Percentiles rank a stretch among this genome's conserved stretches.
Conservation (phyloP, 2,329 filamentous ascomycete genomes). For the Phyllosticta citrichinensis region DNA sequence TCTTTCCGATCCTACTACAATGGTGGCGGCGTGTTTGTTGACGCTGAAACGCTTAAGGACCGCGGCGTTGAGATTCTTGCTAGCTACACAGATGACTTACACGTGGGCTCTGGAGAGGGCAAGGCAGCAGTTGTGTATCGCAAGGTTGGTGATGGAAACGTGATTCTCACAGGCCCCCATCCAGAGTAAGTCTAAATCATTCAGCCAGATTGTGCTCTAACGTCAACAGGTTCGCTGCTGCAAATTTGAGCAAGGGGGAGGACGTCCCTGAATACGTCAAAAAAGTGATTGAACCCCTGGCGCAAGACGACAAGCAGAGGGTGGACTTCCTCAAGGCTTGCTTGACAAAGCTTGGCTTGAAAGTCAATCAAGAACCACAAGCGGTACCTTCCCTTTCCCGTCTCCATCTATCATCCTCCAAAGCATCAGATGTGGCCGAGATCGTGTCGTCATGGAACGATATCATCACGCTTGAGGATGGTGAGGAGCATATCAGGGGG, state of each 20-base stretch:
- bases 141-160: slow-evolving; percentile 69
- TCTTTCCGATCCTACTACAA: slow-evolving; percentile 79
- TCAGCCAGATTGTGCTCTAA: slow-evolving; percentile 4
- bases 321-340: slow-evolving; percentile 69
- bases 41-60: slow-evolving; percentile 52
- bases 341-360: slow-evolving; percentile 70
- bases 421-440: slow-evolving; percentile 54
- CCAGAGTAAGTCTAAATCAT: slow-evolving; percentile 58
- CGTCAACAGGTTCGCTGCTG: slow-evolving; percentile 61
- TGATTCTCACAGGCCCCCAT: slow-evolving; percentile 76
- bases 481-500: slow-evolving; percentile 63
- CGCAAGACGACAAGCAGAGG: slow-evolving; percentile 59
- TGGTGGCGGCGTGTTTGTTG: slow-evolving; percentile 86
- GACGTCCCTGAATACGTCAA: slow-evolving; percentile 59
- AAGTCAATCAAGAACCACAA: slow-evolving; percentile 58
- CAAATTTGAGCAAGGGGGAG: slow-evolving; percentile 61
- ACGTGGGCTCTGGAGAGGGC: slow-evolving; percentile 64
- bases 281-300: slow-evolving; percentile 56
- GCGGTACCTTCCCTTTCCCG: slow-evolving; percentile 69
- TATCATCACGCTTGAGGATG: slow-evolving; percentile 54
- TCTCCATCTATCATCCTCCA: slow-evolving; percentile 67
- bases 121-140: slow-evolving; percentile 76
- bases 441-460: slow-evolving; percentile 58
- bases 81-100: slow-evolving; percentile 62
- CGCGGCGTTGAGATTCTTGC: slow-evolving; percentile 72